Percentiles rank a stretch among this genome's conserved stretches.
phyloP scores from a whole-genome alignment of 306 rosid species.

The Arachis hypogaea region DNA sequence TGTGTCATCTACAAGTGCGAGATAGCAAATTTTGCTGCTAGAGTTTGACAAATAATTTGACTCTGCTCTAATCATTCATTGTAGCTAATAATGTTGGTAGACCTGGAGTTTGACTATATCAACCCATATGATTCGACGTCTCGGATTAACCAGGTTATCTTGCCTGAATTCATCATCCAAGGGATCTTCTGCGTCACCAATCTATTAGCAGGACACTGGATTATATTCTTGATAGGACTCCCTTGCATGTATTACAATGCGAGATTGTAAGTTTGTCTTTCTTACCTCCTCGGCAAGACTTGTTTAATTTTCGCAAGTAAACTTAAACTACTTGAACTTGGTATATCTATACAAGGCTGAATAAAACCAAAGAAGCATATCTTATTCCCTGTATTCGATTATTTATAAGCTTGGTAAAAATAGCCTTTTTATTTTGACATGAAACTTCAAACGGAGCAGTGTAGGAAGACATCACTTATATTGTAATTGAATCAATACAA shows the following conservation, averaged over 20 bases:
- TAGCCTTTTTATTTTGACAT: slow-evolving; percentile 2
- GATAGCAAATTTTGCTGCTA: background rate
- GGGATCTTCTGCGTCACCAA: slow-evolving; percentile 63
- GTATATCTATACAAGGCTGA: background rate
- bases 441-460: background rate
- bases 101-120: slow-evolving; percentile 87
- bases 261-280: slow-evolving; percentile 63
- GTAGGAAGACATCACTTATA: background rate
- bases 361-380: slow-evolving; percentile 5
- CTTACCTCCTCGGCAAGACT: slow-evolving; percentile 13
- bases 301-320: slow-evolving; percentile 10
- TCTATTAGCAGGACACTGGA: slow-evolving; percentile 77
- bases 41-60: background rate
- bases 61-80: slow-evolving; percentile 28
- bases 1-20: slow-evolving; percentile 4
- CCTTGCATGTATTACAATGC: slow-evolving; percentile 80
- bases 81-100: slow-evolving; percentile 92
- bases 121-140: slow-evolving; percentile 88
- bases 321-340: slow-evolving; percentile 13
- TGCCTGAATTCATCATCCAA: slow-evolving; percentile 80
- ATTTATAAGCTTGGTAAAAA: background rate
- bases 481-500: slow-evolving; percentile 8
- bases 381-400: background rate
- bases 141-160: slow-evolving; percentile 64
- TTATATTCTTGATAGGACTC: slow-evolving; percentile 61